Percentiles rank a stretch among this genome's conserved stretches.
These are phyloP conservation scores for Magnusiomyces fungicola DNA, from an alignment of 1,139 yeast species.

Conservation along the genomic window DNA sequence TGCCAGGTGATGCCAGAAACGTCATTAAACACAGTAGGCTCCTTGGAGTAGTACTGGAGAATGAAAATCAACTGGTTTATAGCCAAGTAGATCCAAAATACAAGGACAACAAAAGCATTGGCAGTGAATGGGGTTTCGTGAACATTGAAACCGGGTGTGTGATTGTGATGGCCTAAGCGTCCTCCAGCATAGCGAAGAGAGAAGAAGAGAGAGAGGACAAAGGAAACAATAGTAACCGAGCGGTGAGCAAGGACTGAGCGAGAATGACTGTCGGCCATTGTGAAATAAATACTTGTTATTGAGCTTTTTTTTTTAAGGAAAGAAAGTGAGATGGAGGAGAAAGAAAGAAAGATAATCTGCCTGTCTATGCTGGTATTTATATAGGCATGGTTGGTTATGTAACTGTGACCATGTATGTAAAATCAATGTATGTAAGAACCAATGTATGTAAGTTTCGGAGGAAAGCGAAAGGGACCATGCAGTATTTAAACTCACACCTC, in stretches of 20 bases:
- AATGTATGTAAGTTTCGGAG: no score
- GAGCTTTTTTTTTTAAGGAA: no score
- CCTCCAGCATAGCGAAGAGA: conserved; percentile 49
- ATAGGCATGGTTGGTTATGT: no score
- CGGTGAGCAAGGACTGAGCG: conserved; percentile 33
- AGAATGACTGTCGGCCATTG: conserved; percentile 7
- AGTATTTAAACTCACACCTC: no score
- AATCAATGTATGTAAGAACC: no score
- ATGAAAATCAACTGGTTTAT: conserved; percentile 49
- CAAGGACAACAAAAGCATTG: conserved; percentile 43
- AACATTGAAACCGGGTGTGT: conserved; percentile 37
- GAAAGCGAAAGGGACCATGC: no score
- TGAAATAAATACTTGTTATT: neutral
- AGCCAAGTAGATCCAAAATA: conserved; percentile 53
- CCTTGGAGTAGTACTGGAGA: conserved; percentile 44
- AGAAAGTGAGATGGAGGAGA: no score
- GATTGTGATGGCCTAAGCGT: conserved; percentile 38
- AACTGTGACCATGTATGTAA: no score
- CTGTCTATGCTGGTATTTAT: no score
- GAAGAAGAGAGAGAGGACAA: conserved; percentile 48
- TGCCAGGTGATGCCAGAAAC: conserved; percentile 47
- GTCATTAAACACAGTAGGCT: conserved; percentile 32
- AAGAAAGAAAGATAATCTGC: no score
- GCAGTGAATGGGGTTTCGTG: conserved; percentile 64
- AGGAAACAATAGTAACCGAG: conserved; percentile 43